Percentiles rank a stretch among this genome's conserved stretches.
phyloP scores from a whole-genome alignment of 2,329 filamentous ascomycete genomes.

The Beauveria bassiana region DNA sequence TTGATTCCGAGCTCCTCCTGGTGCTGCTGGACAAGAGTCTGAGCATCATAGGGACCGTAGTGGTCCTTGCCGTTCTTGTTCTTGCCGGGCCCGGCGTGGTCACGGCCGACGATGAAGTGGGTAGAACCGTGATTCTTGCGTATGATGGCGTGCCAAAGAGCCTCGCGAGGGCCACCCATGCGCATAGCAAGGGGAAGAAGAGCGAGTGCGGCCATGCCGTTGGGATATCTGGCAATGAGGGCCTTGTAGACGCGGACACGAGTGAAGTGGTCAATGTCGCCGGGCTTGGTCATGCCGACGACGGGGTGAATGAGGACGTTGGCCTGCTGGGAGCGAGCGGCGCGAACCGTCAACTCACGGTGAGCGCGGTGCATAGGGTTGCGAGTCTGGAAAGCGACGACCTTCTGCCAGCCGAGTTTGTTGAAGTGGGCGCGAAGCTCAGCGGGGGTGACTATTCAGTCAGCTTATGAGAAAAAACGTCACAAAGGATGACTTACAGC shows the following conservation, averaged over 20 bases:
- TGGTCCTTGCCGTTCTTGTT: slow-evolving; percentile 96
- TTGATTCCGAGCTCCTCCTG: slow-evolving; percentile 94
- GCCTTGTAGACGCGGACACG: slow-evolving; percentile 98
- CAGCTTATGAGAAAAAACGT: background rate
- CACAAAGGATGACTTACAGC: slow-evolving; percentile 54
- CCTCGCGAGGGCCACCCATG: slow-evolving; percentile 97
- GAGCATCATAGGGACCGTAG: slow-evolving; percentile 96
- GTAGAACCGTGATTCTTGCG: slow-evolving; percentile 99
- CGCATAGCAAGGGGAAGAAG: slow-evolving; percentile 95
- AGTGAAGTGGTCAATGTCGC: slow-evolving; percentile 99
- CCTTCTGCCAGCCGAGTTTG: slow-evolving; percentile 96
- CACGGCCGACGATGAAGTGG: slow-evolving; percentile 98
- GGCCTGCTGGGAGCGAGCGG: slow-evolving; percentile 89
- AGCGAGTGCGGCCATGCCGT: slow-evolving; percentile 96
- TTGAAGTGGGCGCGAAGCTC: slow-evolving; percentile 96
- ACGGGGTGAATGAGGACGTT: slow-evolving; percentile 99
- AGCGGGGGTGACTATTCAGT: slow-evolving; percentile 67
- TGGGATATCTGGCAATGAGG: slow-evolving; percentile 91
- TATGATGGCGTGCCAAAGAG: slow-evolving; percentile 99
- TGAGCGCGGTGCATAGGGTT: slow-evolving; percentile 99
- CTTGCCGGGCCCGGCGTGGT: slow-evolving; percentile 96
- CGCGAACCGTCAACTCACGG: slow-evolving; percentile 93
- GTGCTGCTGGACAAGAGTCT: slow-evolving; percentile 95
- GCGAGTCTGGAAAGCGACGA: slow-evolving; percentile 97
- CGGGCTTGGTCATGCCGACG: slow-evolving; percentile 95